Evolutionary conservation across 2,329 filamentous ascomycete genomes (phyloP).

Genomic region (Cercospora brassicicola): DNA sequence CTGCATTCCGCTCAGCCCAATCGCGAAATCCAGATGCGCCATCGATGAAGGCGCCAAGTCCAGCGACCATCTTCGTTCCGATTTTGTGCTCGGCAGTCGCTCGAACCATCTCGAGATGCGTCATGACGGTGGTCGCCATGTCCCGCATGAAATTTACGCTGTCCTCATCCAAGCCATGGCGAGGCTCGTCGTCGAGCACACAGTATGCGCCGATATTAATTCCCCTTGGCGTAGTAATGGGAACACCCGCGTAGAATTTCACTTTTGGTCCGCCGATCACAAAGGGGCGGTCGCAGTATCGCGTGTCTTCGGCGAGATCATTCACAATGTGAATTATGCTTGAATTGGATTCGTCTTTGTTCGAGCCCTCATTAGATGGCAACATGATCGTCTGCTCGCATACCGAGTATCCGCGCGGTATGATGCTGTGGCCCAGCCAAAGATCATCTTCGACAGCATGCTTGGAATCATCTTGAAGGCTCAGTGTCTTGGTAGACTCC

Average conservation of each 20-base stretch:
- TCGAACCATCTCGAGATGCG: slow-evolving; percentile 55
- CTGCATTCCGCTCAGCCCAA: slow-evolving; percentile 24
- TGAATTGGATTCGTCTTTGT: slow-evolving; percentile 17
- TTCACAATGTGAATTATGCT: slow-evolving; percentile 34
- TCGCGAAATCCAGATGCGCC: slow-evolving; percentile 27
- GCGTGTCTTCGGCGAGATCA: slow-evolving; percentile 32
- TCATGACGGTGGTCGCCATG: slow-evolving; percentile 59
- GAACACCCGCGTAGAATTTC: slow-evolving; percentile 58
- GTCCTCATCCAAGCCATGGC: slow-evolving; percentile 51
- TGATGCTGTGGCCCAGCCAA: slow-evolving; percentile 35
- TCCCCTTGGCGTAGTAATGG: slow-evolving; percentile 44
- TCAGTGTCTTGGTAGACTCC: slow-evolving; percentile 53
- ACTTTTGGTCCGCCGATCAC: slow-evolving; percentile 34
- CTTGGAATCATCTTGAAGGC: slow-evolving; percentile 37
- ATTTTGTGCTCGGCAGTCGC: slow-evolving; percentile 45
- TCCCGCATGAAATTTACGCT: slow-evolving; percentile 59
- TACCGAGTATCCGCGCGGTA: slow-evolving; percentile 34
- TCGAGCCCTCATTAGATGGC: slow-evolving; percentile 27
- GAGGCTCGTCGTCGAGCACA: slow-evolving; percentile 58
- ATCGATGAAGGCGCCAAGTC: slow-evolving; percentile 41
- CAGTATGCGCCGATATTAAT: slow-evolving; percentile 62
- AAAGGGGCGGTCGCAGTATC: slow-evolving; percentile 35
- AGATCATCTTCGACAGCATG: slow-evolving; percentile 31
- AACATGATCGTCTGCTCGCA: slow-evolving; percentile 36
- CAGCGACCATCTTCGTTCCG: slow-evolving; percentile 56